Conservation (phyloP, 345 rosid genomes). For the Pistacia atlantica region DNA sequence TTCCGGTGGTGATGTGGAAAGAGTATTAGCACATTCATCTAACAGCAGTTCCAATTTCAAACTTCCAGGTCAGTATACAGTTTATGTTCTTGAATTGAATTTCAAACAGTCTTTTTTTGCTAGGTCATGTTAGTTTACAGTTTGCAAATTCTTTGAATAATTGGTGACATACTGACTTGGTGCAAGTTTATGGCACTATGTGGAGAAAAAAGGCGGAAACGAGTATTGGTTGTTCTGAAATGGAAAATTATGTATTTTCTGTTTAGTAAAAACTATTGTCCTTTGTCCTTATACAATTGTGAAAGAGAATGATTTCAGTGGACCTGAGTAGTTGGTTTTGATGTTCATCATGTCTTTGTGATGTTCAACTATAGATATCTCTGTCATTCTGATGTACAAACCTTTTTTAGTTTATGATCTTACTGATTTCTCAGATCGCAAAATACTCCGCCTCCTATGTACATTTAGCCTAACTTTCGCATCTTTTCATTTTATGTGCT, state of each 20-base stretch:
- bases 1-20: conserved; percentile 76
- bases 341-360: not conserved
- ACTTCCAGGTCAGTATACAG: conserved; percentile 77
- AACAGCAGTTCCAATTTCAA: conserved; percentile 47
- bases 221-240: not conserved
- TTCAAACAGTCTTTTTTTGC: not conserved
- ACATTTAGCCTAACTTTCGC: not conserved
- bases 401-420: not conserved
- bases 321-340: not conserved
- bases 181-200: conserved; percentile 5
- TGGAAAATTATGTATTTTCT: not conserved
- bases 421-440: not conserved
- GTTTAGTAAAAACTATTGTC: too few relatives aligned
- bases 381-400: not conserved
- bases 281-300: not conserved
- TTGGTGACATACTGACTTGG: not conserved
- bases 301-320: not conserved
- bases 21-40: conserved; percentile 57
- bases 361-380: not conserved
- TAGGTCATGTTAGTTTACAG: not conserved
- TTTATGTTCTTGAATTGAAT: conserved; percentile 6
- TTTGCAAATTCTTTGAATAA: not conserved
- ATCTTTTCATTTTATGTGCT: not conserved
- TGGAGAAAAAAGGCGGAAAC: not conserved
- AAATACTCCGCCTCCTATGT: not conserved